Evolutionary conservation across 2,329 filamentous ascomycete genomes (phyloP), one percentile per base, ranked within the genome.

Genomic region (Colletotrichum falcatum): DNA sequence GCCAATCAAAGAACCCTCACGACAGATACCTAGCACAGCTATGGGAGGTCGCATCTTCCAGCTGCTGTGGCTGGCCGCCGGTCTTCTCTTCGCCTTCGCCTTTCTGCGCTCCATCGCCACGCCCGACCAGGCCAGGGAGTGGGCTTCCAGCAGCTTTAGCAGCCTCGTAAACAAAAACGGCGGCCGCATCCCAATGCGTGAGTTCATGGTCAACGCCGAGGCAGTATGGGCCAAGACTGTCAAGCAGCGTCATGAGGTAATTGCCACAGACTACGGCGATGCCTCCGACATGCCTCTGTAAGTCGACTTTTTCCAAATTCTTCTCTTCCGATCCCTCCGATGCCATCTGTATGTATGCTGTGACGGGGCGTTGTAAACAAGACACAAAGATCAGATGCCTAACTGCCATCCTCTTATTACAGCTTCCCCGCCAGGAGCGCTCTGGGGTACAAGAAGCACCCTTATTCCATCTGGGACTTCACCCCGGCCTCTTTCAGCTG

Each of bases 401-500:
- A 14, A 62, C 28, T 5, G 37, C 23, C 18, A 28, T 39, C n/a
- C n/a, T 35, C n/a, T 5, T 9, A 18, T 5, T 9, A 18, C 37
- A 77, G 75, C 28, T 78, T 77, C 59, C 74, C 75, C 12, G 72
- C 76, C 26, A 44, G 16, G 18, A 49, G 72, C 51, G 30, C 26
- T 8, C 35, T 63, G 1, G 55, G 51, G 1, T 78, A 77, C 59
- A 70, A 67, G 33, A 58, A 70, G 28, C 76, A 74, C 9, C 79
- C 79, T 1, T 82, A 79, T 70, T 76, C 79, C 1, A 73, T 82
- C 18, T 83, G 81, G 80, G 82, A 83, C 71, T 81, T 82, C 73
- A 77, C 79, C 28, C 80, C 79, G 6, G 77, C 81, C 2, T 77
- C 79, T 1, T 83, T 80, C 73, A 78, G 76, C 56, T 83, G 81